Percentiles rank a stretch among this genome's conserved stretches.
Conservation (phyloP, 1,139 yeast genomes). For the Yamadazyma conglobata region DNA sequence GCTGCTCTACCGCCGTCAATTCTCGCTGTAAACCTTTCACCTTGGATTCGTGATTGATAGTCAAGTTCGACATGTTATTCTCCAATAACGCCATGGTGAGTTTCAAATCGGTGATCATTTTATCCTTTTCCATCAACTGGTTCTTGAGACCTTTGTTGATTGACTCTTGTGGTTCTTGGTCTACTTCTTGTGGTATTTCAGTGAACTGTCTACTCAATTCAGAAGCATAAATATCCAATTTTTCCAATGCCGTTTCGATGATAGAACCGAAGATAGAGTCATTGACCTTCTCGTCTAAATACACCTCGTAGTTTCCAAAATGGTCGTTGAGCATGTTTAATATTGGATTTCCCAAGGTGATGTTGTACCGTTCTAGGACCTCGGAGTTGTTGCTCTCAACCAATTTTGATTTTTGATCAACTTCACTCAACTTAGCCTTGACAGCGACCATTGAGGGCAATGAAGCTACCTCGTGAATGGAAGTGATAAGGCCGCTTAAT, state of each 20-base stretch:
- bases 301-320: background rate
- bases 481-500: no score
- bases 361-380: constrained; percentile 1
- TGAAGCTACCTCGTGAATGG: no score
- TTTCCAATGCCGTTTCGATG: no score
- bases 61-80: constrained; percentile 34
- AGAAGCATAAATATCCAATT: no score
- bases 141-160: background rate
- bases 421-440: no score
- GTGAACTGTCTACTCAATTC: no score
- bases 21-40: constrained; percentile 18
- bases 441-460: no score
- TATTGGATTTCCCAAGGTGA: background rate
- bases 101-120: constrained; percentile 29
- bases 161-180: no score
- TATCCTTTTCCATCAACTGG: constrained; percentile 2
- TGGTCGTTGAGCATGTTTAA: background rate
- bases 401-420: no score
- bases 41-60: constrained; percentile 22
- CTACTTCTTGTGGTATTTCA: no score
- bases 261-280: no score
- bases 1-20: constrained; percentile 18
- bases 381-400: no score
- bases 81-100: constrained; percentile 42
- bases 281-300: background rate